Base-by-base conservation (phyloP, 2,329 filamentous ascomycete genomes). In the Nannizziopsis arthrosporioides region DNA sequence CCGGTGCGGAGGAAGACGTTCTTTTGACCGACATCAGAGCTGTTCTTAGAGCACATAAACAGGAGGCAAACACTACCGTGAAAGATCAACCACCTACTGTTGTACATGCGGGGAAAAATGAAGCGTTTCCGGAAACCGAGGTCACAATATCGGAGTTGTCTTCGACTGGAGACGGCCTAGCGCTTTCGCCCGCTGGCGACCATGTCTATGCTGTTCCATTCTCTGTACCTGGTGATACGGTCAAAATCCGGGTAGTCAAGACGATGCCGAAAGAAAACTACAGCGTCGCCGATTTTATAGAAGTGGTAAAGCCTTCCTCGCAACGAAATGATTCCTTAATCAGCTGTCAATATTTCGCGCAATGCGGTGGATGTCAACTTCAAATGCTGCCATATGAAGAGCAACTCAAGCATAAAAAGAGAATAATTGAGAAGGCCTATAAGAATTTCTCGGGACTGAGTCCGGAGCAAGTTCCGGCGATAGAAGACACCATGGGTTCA, bases 331-430 rank as follows among this genome's bases (percentile, higher is more conserved):
- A 92, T 59, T 73, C 75, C 34, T 78, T 85, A 17, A 75, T 94
- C 56, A 75, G 75, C 49, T 98, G 92, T 71, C 76, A 78, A 57
- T 96, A 98, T 72, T 98, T 98, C 61, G 72, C 79, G 36, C 76
- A 74, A 47, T 98, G 92, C 67, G 85, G 84, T 8, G 92, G 92
- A 30, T 98, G 92, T 63, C 92, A 98, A 68, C 89, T 96, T 65
- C 92, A 98, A 70, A 95, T 96, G 86, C 77, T 98, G 54, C 80
- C 86, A 47, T 96, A 96, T 65, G 68, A 76, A 27, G 84, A 88
- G 58, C 92, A 98, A 65, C 77, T 98, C 22, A 73, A 73, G 39
- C 82, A 90, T 67, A 98, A 98, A 72, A 81, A 77, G 62, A 75
- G 77, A 51, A 84, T 96, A 52, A 81, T 98, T 40, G 85, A 94